A percentile compares a stretch with the other conserved stretches of the same genome.
Conservation (phyloP, 257 asterid genomes). For the Nicotiana paniculata region DNA sequence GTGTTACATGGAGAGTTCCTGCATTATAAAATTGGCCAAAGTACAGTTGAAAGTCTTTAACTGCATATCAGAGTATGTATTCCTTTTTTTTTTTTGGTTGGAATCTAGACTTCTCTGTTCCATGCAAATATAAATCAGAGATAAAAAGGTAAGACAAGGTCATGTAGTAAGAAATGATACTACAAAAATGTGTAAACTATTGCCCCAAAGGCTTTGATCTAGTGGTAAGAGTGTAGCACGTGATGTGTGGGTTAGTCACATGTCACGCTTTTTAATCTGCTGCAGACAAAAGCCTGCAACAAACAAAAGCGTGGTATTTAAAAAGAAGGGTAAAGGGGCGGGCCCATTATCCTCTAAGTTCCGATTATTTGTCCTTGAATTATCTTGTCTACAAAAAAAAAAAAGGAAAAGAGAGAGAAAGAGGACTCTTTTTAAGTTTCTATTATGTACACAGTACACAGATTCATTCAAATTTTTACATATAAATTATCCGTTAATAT, state of each 20-base stretch:
- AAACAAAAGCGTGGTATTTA: neutral
- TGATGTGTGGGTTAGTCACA: neutral
- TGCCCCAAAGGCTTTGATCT: neutral
- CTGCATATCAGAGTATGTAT: neutral
- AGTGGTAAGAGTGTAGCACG: neutral
- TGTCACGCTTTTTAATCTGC: neutral
- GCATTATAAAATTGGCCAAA: neutral
- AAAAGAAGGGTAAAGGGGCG: neutral
- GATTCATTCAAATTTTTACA: neutral
- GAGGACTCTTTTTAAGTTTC: neutral
- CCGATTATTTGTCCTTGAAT: neutral
- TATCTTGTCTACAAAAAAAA: neutral
- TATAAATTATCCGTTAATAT: neutral
- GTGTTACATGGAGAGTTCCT: neutral
- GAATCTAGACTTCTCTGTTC: neutral
- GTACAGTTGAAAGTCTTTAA: neutral
- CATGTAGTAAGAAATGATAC: neutral
- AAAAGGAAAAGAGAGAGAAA: neutral
- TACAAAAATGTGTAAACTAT: neutral
- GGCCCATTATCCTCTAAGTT: neutral
- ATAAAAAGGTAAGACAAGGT: neutral
- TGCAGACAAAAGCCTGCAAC: neutral
- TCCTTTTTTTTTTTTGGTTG: neutral
- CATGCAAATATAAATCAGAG: neutral
- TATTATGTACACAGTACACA: neutral